Conservation (phyloP, 2,329 filamentous ascomycete genomes). For the Biscogniauxia marginata region DNA sequence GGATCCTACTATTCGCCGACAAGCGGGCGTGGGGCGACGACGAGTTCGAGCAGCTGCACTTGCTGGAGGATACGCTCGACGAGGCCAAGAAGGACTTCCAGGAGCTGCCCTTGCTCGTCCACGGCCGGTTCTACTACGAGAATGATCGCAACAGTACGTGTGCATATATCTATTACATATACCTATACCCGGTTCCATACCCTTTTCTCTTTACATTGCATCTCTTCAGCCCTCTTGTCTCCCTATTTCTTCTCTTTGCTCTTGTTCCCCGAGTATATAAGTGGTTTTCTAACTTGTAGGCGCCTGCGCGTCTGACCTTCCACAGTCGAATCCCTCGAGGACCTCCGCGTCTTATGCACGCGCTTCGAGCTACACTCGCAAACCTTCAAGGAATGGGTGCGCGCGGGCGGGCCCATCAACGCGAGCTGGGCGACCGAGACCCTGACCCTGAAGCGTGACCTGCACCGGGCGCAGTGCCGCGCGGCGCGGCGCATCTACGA, state of each 20-base stretch:
- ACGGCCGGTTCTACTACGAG: conserved; percentile 57
- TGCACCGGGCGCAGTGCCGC: conserved; percentile 58
- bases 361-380: conserved; percentile 48
- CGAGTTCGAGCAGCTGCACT: conserved; percentile 58
- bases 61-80: conserved; percentile 54
- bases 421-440: conserved; percentile 56
- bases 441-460: conserved; percentile 44
- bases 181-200: too few species aligned
- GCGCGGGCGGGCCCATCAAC: conserved; percentile 54
- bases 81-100: conserved; percentile 62
- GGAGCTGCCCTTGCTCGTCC: conserved; percentile 53
- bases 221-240: too few species aligned
- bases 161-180: background rate
- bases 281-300: too few species aligned
- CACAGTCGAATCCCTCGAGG: conserved; percentile 51
- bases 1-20: conserved; percentile 55
- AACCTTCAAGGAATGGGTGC: conserved; percentile 54
- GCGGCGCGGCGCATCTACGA: conserved; percentile 54
- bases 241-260: background rate
- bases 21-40: conserved; percentile 58
- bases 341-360: conserved; percentile 45
- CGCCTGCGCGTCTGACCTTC: background rate
- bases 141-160: conserved; percentile 53
- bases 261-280: background rate
- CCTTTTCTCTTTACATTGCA: too few species aligned